Base-by-base conservation (phyloP, 148 eudicot genomes). In the Silene latifolia region DNA sequence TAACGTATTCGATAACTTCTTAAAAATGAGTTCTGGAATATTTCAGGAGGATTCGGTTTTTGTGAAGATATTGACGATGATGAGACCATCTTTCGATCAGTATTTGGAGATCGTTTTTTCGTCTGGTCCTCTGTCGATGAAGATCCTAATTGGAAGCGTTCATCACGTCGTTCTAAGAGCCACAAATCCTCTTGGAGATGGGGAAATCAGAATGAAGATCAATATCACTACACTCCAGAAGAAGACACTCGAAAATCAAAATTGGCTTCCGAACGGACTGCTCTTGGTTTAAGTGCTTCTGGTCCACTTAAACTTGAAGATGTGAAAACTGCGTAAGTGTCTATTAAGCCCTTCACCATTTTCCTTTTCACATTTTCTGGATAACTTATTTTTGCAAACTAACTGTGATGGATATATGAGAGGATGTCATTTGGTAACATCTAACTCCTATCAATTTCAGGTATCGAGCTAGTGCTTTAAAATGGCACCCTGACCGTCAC, bases 401-500 rank as follows among this genome's bases (percentile, higher is more conserved):
- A 6, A n/a, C 25, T 8, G 66, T 20, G 62, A 62, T 23, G 4
- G 58, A 51, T 24, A 46, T 48, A 48, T 25, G 4, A 15, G 32
- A 21, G 14, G 21, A 17, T 21, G 57, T 29, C 8, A 11, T 39
- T 63, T 23, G 1, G 71, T 42, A 8, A 18, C 47, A 29, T 63
- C 62, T 53, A 48, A 71, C 29, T 42, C 71, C 27, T 10, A 54
- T 72, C 8, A 32, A 67, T 86, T 83, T 24, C 89, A 94, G 97
- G 75, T 94, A 90, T 71, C 93, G 97, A 74, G 80, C 87, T 53
- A 91, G 93, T 83, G 98, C 98, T 9, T 75, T 94, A 73, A 94
- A 91, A 88, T 94, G 90, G 97, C 98, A 94, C 79, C 98, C 98
- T 7, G 98, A 94, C 79, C 98, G 97, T 68, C 97, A 91, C 80